Base-by-base conservation (phyloP, 2,329 filamentous ascomycete species). In the Fusarium sp. region DNA sequence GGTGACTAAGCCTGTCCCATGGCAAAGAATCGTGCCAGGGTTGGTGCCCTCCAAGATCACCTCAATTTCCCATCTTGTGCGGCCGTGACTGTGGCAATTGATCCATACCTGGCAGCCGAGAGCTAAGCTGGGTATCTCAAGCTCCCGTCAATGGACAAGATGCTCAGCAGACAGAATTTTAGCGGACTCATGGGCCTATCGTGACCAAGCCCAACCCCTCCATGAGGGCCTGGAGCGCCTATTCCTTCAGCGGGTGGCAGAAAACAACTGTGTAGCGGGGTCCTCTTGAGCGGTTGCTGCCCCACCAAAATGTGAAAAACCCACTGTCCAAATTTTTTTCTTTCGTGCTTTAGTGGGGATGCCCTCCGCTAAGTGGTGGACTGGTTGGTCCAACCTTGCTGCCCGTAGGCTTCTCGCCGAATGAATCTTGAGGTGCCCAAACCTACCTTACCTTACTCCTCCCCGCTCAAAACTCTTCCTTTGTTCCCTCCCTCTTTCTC, bases 381-480 rank as follows among this genome's bases (percentile, higher is more conserved):
- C 56, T 59, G 46, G 33, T 59, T 71, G 68, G 68, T 62, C 72
- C 59, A 73, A 74, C 72, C 49, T 53, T 53, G 49, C 49, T 67
- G 36, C 57, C 35, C 49, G 39, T 65, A 46, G 61, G 67, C 33
- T 42, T 44, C 62, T 68, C 64, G 64, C 68, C 73, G 61, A 65
- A 68, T 74, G 75, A 76, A 75, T 76, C 75, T 73, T 71, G 57
- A 58, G 27, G 59, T 63, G 57, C 57, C 57, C 57, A 52, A 63
- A 50, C 60, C 45, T 62, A 54, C 58, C 62, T 47, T 63, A 69
- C 55, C 73, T 68, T 74, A 70, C 76, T 73, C 75, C 75, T 75
- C 73, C 76, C 74, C 77, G 69, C 72, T 68, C 74, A 73, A 74
- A 72, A 74, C 74, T 75, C 73, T 71, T 70, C 65, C 47, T 45